Base-by-base conservation (phyloP, 306 rosid genomes). In the Casuarina glauca region DNA sequence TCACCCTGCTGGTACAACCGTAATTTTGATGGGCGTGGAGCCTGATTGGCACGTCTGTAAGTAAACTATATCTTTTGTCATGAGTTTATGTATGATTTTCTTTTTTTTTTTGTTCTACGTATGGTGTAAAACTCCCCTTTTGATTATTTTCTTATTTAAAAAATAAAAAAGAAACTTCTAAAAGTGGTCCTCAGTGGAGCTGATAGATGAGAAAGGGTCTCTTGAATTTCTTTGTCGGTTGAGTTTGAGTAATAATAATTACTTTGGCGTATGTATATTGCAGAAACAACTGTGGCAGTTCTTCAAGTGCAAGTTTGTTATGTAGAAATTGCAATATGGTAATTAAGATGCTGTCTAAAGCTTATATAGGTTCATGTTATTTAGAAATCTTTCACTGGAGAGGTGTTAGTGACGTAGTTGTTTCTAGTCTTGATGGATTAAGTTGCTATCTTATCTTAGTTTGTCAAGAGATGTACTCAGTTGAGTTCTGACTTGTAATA, bases 1-100 rank as follows among this genome's bases (percentile, higher is more conserved):
- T 90, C 88, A n/a, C 96, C 97, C 66, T 92, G 96, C 54, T 92
- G 97, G 97, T 92, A 90, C 85, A 83, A 90, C 69, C 84, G 89
- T 82, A 92, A 92, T 81, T 92, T 86, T 66, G 87, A 84, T 54
- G 90, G 86, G 64, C 44, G 32, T 42, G 84, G 82, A 83, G 91
- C 87, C 79, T 73, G 53, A 35, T 90, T 92, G 97, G 83, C 87
- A 69, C 97, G 90, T 85, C 82, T 92, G 97, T 92, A 84, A 84
- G 97, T 88, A 74, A 44, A 74, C 66, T 46, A 66, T 72, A n/a
- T 78, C 66, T 52, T 41, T 48, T 69, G 38, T 60, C 64, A 48
- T 75, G 57, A 77, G 76, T 74, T 16, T 58, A n/a, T 26, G 3
- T 66, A 20, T 82, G 70, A 42, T 19, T 15, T 36, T 49, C 69